Base-by-base conservation (phyloP, 116 monocot species). In the Thalassia testudinum region DNA sequence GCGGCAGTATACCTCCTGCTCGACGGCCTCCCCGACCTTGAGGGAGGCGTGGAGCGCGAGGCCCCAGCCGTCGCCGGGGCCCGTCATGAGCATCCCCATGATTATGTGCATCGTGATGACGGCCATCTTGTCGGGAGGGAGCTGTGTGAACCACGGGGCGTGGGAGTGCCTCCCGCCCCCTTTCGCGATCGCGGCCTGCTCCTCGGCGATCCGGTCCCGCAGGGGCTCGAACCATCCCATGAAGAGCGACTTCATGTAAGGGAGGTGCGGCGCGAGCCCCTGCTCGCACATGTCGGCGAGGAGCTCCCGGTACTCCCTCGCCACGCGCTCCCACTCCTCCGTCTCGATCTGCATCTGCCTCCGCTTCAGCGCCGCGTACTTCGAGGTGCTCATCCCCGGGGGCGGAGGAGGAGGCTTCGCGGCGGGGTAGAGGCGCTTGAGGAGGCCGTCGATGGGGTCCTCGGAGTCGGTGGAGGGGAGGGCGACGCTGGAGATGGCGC, bases 191-290 rank as follows among this genome's bases (percentile, higher is more conserved):
- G 52, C 52, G 54, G 77, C 55, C 69, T 89, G 85, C 62, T 85
- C 97, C 28, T 56, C 70, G 2, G 44, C 28, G 58, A 97, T 89
- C 62, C 26, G 43, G 54, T 85, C 75, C 68, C 82, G 70, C 51
- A 85, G 55, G 1, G 85, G 89, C 73, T 97, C 97, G 15, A 89
- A 97, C 95, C 95, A 95, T 0, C 95, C 88, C 51, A 95, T 65
- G 26, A 95, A 85, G 62, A 95, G 60, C 1, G 89, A 82, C 51
- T 97, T 97, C 54, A 97, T 66, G 50, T 89, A 97, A 0, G 97
- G 97, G 24, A 97, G 48, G 51, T 97, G 88, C 0, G 97, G 97
- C 0, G 85, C 89, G 15, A 97, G 67, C 70, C 85, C 85, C 57
- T 78, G 85, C 68, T 88, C 69, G 19, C 88, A 88, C 97, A 97